phyloP scores from a whole-genome alignment of 176 grass and related monocot species.

The Triticum timopheevii region DNA sequence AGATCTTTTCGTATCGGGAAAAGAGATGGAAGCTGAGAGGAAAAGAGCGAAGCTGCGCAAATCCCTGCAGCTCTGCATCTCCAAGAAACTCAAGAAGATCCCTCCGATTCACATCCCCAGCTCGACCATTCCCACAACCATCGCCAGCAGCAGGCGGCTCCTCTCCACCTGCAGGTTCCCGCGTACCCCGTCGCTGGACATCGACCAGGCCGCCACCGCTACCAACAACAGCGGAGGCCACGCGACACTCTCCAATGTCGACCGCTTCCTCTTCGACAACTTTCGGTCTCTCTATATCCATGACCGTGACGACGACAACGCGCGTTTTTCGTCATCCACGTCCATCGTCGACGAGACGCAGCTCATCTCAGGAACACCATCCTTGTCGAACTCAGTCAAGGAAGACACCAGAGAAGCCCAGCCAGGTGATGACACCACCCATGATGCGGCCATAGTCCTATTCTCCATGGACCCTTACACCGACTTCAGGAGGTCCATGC shows the following conservation, averaged over 20 bases:
- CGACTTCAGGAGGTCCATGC: conserved; percentile 69
- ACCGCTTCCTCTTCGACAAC: conserved; percentile 75
- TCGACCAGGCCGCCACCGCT: background rate
- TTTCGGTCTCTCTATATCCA: conserved; percentile 71
- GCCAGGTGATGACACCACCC: background rate
- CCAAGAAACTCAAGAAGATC: conserved; percentile 72
- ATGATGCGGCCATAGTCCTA: conserved; percentile 37
- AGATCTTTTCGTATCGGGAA: background rate
- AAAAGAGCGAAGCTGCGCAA: conserved; percentile 52
- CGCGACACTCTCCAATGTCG: conserved; percentile 76
- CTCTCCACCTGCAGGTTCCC: conserved; percentile 74
- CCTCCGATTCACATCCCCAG: conserved; percentile 40
- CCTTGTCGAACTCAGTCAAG: background rate
- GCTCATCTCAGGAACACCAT: background rate
- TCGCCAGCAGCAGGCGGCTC: conserved; percentile 42
- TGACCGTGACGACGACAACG: background rate
- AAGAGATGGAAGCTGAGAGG: conserved; percentile 35
- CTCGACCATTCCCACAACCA: conserved; percentile 32
- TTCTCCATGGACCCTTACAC: conserved; percentile 68
- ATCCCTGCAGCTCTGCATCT: conserved; percentile 58
- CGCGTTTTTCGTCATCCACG: background rate
- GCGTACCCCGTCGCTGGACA: conserved; percentile 46
- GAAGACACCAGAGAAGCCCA: background rate
- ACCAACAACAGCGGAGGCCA: background rate
- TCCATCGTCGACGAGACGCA: background rate